These are phyloP conservation scores for Crithidia brevicula DNA, from an alignment of 208 protist species.

Conservation along the genomic window DNA sequence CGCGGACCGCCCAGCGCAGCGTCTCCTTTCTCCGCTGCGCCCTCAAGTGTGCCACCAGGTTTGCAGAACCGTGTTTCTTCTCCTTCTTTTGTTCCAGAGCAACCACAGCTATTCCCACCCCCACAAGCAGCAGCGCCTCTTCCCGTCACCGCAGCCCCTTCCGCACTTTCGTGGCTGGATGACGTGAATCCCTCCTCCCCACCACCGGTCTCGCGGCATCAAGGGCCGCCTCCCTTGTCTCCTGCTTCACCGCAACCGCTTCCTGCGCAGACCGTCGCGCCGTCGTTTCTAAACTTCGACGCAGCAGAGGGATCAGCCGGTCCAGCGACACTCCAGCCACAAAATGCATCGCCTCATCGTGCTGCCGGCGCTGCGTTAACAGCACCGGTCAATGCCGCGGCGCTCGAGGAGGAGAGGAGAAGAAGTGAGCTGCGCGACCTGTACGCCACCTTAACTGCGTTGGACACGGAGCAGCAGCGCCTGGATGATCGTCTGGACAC, in stretches of 20 bases:
- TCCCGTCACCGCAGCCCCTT: not conserved
- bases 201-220: not conserved
- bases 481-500: slow-evolving; percentile 42
- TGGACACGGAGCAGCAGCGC: slow-evolving; percentile 54
- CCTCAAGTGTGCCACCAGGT: not conserved
- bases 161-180: slow-evolving; percentile 24
- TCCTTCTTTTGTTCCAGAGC: not conserved
- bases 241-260: not conserved
- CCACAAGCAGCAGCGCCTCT: not conserved
- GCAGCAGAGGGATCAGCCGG: not conserved
- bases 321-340: not conserved
- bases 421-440: slow-evolving; percentile 37
- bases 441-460: slow-evolving; percentile 43
- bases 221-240: not conserved
- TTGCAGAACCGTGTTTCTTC: not conserved
- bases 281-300: slow-evolving; percentile 29
- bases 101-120: not conserved
- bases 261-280: not conserved
- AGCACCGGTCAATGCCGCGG: not conserved
- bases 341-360: not conserved
- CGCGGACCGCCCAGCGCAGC: not conserved
- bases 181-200: slow-evolving; percentile 6
- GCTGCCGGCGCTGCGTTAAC: not conserved
- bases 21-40: slow-evolving; percentile 7
- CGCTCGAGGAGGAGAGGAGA: slow-evolving; percentile 12